Evolutionary conservation across 2,329 filamentous ascomycete species (phyloP).

Genomic region (Zasmidium angulare): DNA sequence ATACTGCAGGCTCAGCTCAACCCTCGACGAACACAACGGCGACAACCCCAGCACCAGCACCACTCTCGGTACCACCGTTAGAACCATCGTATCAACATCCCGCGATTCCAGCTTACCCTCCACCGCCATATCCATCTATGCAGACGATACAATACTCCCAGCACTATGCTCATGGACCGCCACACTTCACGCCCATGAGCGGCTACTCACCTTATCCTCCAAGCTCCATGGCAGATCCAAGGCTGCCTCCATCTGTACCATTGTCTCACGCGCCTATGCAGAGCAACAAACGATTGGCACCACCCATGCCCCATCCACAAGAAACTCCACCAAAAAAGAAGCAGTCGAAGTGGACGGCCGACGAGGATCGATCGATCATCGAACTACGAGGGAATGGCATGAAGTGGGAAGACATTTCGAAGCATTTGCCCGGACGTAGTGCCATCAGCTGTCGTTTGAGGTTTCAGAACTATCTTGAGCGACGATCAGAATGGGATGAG

Average conservation of each 20-base stretch:
- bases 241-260: conserved; percentile 27
- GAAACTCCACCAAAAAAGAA: conserved; percentile 83
- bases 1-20: conserved; percentile 20
- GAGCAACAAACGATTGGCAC: conserved; percentile 41
- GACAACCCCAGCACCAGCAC: conserved; percentile 24
- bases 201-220: conserved; percentile 31
- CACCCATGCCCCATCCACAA: conserved; percentile 48
- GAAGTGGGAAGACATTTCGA: conserved; percentile 99
- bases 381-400: conserved; percentile 85
- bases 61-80: conserved; percentile 21
- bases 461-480: conserved; percentile 96
- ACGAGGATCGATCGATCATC: conserved; percentile 92
- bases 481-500: conserved; percentile 92
- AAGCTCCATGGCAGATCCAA: conserved; percentile 28
- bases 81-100: conserved; percentile 17
- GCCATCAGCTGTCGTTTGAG: conserved; percentile 92
- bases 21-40: conserved; percentile 25
- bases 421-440: conserved; percentile 83
- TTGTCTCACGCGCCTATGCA: conserved; percentile 44
- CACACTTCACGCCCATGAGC: conserved; percentile 29
- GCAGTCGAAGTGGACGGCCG: conserved; percentile 93
- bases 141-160: conserved; percentile 30
- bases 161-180: conserved; percentile 20
- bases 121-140: conserved; percentile 27
- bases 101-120: not conserved